Evolutionary conservation across 2,329 filamentous ascomycete genomes (phyloP), one percentile per base, ranked within the genome.

Genomic region (Tolypocladium ophioglossoides): DNA sequence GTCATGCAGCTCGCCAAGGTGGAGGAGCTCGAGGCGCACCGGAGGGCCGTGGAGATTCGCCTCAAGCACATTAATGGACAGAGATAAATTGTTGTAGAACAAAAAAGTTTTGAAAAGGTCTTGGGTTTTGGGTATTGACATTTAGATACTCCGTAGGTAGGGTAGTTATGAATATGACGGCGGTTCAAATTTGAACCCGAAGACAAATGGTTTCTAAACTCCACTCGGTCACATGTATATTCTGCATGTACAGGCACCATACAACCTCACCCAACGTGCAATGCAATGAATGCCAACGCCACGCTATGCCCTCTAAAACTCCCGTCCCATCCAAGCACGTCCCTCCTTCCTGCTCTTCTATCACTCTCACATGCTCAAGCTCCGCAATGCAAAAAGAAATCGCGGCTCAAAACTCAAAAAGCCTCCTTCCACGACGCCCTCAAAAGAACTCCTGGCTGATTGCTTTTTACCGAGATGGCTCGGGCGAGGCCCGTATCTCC

Each of bases 1-100:
- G 94, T 99, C 52, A 96, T 97, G 90, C 87, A 92, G 70, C 78
- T 99, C 50, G 94, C 94, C 27, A 88, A 89, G 65, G 91, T 97
- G 2, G 94, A 99, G 71, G 89, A 95, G 68, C 76, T 99, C 34
- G 92, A 99, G 70, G 94, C 94, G 52, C 94, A 99, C 75, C 84
- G 90, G 66, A 78, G 92, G 52, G 88, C 96, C 0, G 89, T 96
- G 4, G 84, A 94, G 65, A 94, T 99, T 66, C 83, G 85, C 50
- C 85, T 95, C 51, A 68, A 75, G 57, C 67, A 78, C 64, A 70
- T 79, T 67, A 66, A 72, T 53, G 60, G 61, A 51, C 61, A 69
- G 57, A 66, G 65, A 50, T 57, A 30, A 34, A 37, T 10, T 32
- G 24, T 32, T 50, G 35, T 47, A 56, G 52, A 49, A 53, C 30